Conservation (phyloP, 1,139 yeast species). For the Yamadazyma atlantica region DNA sequence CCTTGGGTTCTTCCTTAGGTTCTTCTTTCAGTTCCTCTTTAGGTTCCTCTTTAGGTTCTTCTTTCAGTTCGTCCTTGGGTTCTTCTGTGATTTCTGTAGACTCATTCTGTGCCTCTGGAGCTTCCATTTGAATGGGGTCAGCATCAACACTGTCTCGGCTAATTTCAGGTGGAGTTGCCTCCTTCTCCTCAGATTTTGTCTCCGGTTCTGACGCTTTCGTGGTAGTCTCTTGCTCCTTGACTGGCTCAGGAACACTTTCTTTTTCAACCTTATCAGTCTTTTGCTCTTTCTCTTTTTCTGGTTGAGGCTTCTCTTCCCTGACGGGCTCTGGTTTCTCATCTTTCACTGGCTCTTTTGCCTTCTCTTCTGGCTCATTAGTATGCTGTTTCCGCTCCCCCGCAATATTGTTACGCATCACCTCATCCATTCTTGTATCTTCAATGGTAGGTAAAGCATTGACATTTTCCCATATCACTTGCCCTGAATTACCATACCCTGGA, state of each 20-base stretch:
- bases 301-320: no score
- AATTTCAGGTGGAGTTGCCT: not conserved
- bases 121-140: conserved; percentile 5
- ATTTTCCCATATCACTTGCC: conserved; percentile 65
- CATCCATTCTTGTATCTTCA: conserved; percentile 51
- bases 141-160: conserved; percentile 1
- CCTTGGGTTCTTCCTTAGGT: conserved; percentile 8
- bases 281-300: not conserved
- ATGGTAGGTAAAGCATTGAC: conserved; percentile 56
- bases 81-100: conserved; percentile 4
- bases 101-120: conserved; percentile 4
- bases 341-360: conserved; percentile 1
- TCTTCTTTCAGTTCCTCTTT: conserved; percentile 12
- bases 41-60: conserved; percentile 6
- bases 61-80: conserved; percentile 6
- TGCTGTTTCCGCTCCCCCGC: conserved; percentile 14
- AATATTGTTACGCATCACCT: conserved; percentile 43
- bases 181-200: not conserved
- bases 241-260: no score
- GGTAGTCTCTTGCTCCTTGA: no score
- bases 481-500: conserved; percentile 66
- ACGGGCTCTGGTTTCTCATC: not conserved
- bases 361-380: not conserved
- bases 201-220: no score
- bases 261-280: no score